Evolutionary conservation across 2,329 filamentous ascomycete genomes (phyloP).

Genomic region (Epichloe sylvatica): DNA sequence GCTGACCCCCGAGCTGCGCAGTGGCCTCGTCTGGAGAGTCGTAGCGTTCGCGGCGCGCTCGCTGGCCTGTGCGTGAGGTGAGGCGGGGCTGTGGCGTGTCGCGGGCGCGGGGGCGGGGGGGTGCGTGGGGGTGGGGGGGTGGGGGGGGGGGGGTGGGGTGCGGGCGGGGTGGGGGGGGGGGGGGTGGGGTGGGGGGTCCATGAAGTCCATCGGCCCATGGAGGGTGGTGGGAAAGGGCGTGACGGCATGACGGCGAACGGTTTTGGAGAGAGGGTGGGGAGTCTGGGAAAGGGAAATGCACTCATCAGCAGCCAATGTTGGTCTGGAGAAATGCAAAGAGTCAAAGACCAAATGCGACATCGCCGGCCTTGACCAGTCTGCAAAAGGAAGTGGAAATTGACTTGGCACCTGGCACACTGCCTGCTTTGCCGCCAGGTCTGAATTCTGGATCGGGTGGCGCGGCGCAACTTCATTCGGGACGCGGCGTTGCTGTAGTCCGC

Average conservation of each 20-base stretch:
- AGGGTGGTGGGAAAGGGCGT: not conserved
- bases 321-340: not conserved
- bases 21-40: no score
- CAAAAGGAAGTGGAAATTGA: not conserved
- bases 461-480: not conserved
- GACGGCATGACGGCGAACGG: not conserved
- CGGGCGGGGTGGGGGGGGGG: no score
- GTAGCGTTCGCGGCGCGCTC: no score
- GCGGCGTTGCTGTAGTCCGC: not conserved
- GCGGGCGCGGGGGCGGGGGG: no score
- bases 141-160: no score
- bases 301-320: not conserved
- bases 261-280: not conserved
- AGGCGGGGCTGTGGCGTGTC: no score
- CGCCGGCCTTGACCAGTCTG: not conserved
- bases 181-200: not conserved
- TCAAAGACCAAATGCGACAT: not conserved
- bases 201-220: not conserved
- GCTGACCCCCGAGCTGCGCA: no score
- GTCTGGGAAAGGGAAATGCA: not conserved
- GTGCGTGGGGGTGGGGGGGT: no score
- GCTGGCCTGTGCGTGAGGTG: no score
- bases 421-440: no score
- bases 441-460: no score
- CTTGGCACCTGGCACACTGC: no score